These are phyloP conservation scores for Dendrocalamus sinicus DNA, from an alignment of 176 grass and related monocot species.

Conservation along the genomic window DNA sequence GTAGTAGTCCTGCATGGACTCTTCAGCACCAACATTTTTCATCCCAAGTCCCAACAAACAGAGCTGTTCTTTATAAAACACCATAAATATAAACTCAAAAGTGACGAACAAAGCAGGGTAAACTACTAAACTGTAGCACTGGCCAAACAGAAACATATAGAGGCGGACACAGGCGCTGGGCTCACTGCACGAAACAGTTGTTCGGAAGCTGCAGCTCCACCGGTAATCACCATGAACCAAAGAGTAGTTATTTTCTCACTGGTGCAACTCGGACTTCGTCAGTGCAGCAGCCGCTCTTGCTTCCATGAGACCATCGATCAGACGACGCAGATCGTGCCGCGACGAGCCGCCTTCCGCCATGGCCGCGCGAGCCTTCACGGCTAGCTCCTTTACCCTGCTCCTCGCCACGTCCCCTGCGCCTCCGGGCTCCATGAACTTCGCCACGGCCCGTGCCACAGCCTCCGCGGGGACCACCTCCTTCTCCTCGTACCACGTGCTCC, in stretches of 20 bases:
- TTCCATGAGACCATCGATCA: slow-evolving; percentile 37
- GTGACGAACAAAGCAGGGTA: too few relatives aligned
- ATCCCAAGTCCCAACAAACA: too few relatives aligned
- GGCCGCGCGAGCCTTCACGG: neutral
- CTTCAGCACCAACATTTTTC: too few relatives aligned
- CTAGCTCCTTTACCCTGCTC: slow-evolving; percentile 27
- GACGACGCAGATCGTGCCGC: neutral
- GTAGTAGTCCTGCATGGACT: too few relatives aligned
- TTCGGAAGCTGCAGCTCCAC: too few relatives aligned
- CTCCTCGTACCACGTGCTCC: slow-evolving; percentile 21
- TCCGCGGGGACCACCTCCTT: neutral
- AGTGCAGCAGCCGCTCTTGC: neutral
- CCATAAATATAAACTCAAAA: too few relatives aligned
- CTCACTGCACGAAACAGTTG: too few relatives aligned
- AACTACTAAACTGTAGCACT: too few relatives aligned
- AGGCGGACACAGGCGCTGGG: too few relatives aligned
- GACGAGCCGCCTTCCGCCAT: slow-evolving; percentile 41
- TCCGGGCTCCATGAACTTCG: slow-evolving; percentile 34
- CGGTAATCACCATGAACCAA: too few relatives aligned
- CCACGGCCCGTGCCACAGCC: slow-evolving; percentile 18
- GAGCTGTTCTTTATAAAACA: too few relatives aligned
- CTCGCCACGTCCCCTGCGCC: slow-evolving; percentile 23
- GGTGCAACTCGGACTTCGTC: neutral
- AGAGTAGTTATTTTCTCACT: neutral
- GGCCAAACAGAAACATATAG: too few relatives aligned